Evolutionary conservation across 2,329 filamentous ascomycete genomes (phyloP), one percentile per base, ranked within the genome.

Genomic region (Biscogniauxia marginata): DNA sequence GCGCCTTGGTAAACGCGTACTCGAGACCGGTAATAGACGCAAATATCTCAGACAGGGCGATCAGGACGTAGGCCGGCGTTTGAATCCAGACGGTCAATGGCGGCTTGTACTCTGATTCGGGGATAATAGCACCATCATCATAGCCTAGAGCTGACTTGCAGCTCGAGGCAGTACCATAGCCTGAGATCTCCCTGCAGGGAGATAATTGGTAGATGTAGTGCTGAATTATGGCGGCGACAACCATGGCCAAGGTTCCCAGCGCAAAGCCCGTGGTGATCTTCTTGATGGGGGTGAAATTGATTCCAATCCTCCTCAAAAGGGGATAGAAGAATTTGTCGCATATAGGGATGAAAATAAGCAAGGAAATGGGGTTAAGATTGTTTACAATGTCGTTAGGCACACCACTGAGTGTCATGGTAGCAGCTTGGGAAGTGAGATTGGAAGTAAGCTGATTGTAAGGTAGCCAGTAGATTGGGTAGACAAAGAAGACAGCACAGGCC

Each of bases 1-100:
- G 89, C 0, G 88, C 87, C 71, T 91, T 91, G 66, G 87, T 87
- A 74, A 85, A 91, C 20, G 89, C 88, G 63, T 90, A 91, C 72
- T 92, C 88, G 16, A 90, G 80, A 11, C 81, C 84, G 1, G 79
- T 82, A 61, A 81, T 81, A 55, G 75, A 78, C 1, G 78, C 76
- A 54, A 78, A 73, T 48, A 81, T 78, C 65, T 82, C 79, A 23
- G 77, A 74, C 7, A 82, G 70, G 2, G 76, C 79, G 52, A 81
- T 74, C 51, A 81, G 72, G 3, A 80, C 70, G 63, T 81, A 82
- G 0, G 78, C 71, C 3, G 77, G 76, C 0, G 77, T 77, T 70
- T 84, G 82, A 1, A 77, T 76, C 82, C 83, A 86, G 53, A 92
- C 88, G 58, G 81, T 87, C 74, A 91, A 79, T 2, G 76, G 73